These are phyloP conservation scores for Xylaria arbuscula DNA, from an alignment of 2,329 filamentous ascomycete species.

Conservation along the genomic window DNA sequence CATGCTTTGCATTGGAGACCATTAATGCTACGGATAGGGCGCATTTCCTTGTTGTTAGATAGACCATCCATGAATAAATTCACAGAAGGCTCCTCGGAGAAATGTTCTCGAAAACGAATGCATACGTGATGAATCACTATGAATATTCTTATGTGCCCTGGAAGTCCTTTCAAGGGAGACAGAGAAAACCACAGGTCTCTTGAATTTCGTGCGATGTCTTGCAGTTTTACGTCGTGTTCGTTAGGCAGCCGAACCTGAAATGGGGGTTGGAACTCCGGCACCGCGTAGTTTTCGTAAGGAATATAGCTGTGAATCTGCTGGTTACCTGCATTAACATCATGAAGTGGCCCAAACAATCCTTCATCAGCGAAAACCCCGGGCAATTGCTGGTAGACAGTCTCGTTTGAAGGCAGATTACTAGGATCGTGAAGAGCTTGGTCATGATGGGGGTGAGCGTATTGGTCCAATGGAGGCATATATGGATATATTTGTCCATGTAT, in stretches of 20 bases:
- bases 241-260: constrained; percentile 50
- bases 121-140: constrained; percentile 72
- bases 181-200: constrained; percentile 72
- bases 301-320: constrained; percentile 23
- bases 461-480: constrained; percentile 27
- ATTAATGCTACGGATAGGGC: constrained; percentile 64
- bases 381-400: background rate
- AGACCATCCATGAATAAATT: constrained; percentile 69
- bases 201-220: constrained; percentile 65
- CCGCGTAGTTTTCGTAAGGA: constrained; percentile 41
- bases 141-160: constrained; percentile 70
- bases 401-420: background rate
- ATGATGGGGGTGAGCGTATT: constrained; percentile 30
- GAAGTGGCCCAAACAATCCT: background rate
- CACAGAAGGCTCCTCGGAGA: constrained; percentile 67
- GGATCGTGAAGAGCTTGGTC: background rate
- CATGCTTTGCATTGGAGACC: constrained; percentile 68
- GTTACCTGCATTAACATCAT: constrained; percentile 1
- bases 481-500: constrained; percentile 27
- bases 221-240: constrained; percentile 60
- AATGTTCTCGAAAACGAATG: constrained; percentile 67
- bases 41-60: constrained; percentile 67
- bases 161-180: constrained; percentile 68
- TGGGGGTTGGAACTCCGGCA: constrained; percentile 36
- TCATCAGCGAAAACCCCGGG: background rate